Evolutionary conservation across 768 basidiomycete genomes (phyloP).

Genomic region (Steccherinum ochraceum): DNA sequence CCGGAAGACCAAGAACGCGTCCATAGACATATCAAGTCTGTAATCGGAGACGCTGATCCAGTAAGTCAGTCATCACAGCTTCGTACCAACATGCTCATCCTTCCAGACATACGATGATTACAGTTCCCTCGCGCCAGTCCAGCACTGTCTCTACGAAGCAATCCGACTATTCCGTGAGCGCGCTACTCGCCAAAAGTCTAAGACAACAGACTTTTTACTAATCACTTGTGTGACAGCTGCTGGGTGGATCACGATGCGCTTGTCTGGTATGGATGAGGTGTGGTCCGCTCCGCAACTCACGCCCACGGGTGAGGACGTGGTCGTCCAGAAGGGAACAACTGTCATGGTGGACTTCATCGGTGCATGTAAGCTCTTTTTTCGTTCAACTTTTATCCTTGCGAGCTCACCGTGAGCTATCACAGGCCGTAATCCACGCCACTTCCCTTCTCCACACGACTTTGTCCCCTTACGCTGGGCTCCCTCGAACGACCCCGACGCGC

Average conservation of each 20-base stretch:
- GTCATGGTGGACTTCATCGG: slow-evolving; percentile 22
- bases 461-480: no score
- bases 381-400: not conserved
- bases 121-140: slow-evolving; percentile 1
- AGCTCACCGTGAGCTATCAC: not conserved
- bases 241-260: slow-evolving; percentile 1
- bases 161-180: slow-evolving; percentile 10
- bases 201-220: not conserved
- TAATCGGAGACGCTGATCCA: slow-evolving; percentile 1
- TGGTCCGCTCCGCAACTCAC: slow-evolving; percentile 1
- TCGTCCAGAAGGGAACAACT: slow-evolving; percentile 12
- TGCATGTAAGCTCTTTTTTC: slow-evolving; percentile 16
- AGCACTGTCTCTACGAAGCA: slow-evolving; percentile 13
- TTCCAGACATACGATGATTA: slow-evolving; percentile 1
- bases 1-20: slow-evolving; percentile 16
- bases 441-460: no score
- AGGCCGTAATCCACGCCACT: no score
- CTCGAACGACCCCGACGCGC: no score
- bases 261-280: slow-evolving; percentile 1
- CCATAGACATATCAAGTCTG: slow-evolving; percentile 4
- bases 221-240: slow-evolving; percentile 5
- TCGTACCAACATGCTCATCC: no score
- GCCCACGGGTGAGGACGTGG: slow-evolving; percentile 2
- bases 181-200: not conserved
- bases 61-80: slow-evolving; percentile 3